Percentiles rank a stretch among this genome's conserved stretches.
These are phyloP conservation scores for Mucor indicus DNA, from an alignment of 371 early-diverging fungal species.

Conservation along the genomic window DNA sequence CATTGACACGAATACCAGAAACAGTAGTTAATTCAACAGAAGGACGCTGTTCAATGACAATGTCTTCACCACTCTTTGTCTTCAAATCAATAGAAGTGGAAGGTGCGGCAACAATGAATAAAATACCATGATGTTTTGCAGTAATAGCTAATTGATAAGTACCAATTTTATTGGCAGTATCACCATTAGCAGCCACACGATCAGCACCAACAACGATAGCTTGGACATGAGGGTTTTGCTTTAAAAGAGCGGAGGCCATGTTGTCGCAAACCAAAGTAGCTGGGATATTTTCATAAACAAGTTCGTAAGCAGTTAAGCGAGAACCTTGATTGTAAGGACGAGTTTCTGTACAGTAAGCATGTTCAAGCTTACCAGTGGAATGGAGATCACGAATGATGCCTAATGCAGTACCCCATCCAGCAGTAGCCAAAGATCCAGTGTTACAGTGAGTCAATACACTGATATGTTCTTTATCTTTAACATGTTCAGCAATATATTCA, in stretches of 20 bases:
- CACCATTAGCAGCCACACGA: conserved; percentile 94
- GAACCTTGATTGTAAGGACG: conserved; percentile 97
- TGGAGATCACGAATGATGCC: conserved; percentile 87
- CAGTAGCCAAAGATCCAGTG: conserved; percentile 88
- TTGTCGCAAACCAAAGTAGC: conserved; percentile 88
- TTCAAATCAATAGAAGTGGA: conserved; percentile 86
- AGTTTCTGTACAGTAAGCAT: conserved; percentile 94
- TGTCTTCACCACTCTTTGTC: conserved; percentile 65
- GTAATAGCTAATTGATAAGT: conserved; percentile 94
- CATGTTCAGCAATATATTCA: conserved; percentile 52
- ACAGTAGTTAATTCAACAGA: conserved; percentile 75
- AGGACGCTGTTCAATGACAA: conserved; percentile 87
- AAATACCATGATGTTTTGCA: conserved; percentile 81
- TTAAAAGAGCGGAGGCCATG: conserved; percentile 85
- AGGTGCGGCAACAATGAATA: conserved; percentile 95
- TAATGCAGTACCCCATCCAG: conserved; percentile 86
- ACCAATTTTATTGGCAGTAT: conserved; percentile 98
- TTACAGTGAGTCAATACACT: conserved; percentile 94
- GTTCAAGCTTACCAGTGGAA: conserved; percentile 52
- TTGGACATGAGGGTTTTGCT: conserved; percentile 48
- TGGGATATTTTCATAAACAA: conserved; percentile 89
- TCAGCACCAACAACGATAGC: conserved; percentile 97
- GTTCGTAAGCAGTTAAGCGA: conserved; percentile 92
- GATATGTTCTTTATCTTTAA: conserved; percentile 37
- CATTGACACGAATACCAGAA: conserved; percentile 57